A percentile compares a stretch with the other conserved stretches of the same genome.
Evolutionary conservation across 352 stramenopile species (phyloP).

Genomic region (Sclerospora graminicola): DNA sequence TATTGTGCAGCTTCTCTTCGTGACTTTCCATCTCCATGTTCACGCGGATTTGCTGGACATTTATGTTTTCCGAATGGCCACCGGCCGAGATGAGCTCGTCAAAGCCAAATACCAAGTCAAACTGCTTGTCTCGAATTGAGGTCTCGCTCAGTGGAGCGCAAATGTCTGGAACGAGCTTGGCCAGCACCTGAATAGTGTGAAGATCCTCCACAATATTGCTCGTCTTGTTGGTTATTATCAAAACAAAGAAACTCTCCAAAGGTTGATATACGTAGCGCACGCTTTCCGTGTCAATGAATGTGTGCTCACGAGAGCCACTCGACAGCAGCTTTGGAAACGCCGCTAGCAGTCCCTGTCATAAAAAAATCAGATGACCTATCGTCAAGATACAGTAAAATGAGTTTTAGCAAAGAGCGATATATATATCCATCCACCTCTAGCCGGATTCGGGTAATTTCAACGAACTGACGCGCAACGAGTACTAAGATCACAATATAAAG

Average conservation of each 20-base stretch:
- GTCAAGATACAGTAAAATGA: not conserved
- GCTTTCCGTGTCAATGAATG: conserved; percentile 98
- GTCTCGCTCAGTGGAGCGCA: conserved; percentile 89
- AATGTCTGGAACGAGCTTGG: conserved; percentile 96
- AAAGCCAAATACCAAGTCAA: conserved; percentile 99
- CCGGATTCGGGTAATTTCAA: conserved; percentile 98
- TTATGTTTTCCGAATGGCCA: conserved; percentile 95
- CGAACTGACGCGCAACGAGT: conserved; percentile 96
- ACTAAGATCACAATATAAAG: conserved; percentile 30
- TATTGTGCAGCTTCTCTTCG: conserved; percentile 97
- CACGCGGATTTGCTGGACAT: conserved; percentile 88
- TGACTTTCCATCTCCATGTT: conserved; percentile 99
- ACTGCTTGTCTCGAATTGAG: conserved; percentile 93
- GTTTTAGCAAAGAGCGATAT: not conserved
- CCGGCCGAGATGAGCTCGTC: conserved; percentile 97
- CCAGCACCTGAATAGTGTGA: conserved; percentile 94
- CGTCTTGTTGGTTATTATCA: conserved; percentile 99
- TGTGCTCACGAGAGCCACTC: conserved; percentile 91
- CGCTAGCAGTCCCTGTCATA: conserved; percentile 87
- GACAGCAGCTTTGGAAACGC: conserved; percentile 98
- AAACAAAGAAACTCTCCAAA: conserved; percentile 95
- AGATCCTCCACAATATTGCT: conserved; percentile 99
- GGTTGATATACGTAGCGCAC: conserved; percentile 99
- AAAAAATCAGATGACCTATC: not conserved
- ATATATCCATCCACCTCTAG: conserved; percentile 74